Conservation (phyloP, 176 grass and related monocot species). For the Olyra latifolia region DNA sequence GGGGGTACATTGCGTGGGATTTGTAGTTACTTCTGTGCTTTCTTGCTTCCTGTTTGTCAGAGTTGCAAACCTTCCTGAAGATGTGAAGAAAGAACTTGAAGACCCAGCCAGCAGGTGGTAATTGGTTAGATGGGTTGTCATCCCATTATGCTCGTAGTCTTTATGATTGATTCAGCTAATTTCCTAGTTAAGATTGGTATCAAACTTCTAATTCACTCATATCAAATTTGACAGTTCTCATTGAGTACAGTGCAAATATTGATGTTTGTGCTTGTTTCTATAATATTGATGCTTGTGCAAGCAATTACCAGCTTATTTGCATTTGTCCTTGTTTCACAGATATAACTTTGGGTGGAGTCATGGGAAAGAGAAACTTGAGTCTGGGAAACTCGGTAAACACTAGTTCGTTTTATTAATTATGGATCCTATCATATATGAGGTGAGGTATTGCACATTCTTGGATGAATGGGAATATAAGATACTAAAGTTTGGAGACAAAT, state of each 20-base stretch:
- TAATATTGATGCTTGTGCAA: not conserved
- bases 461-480: not conserved
- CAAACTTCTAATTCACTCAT: not conserved
- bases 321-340: slow-evolving; percentile 25
- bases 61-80: slow-evolving; percentile 67
- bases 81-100: slow-evolving; percentile 61
- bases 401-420: not conserved
- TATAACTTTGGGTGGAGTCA: slow-evolving; percentile 98
- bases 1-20: not conserved
- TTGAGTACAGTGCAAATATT: not conserved
- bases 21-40: not conserved
- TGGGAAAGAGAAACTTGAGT: slow-evolving; percentile 89
- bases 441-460: not conserved
- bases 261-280: not conserved
- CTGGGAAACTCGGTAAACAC: slow-evolving; percentile 74
- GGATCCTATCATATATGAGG: not conserved
- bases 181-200: not conserved
- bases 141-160: not conserved
- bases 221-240: not conserved
- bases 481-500: not conserved
- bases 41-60: slow-evolving; percentile 29
- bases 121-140: not conserved
- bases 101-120: slow-evolving; percentile 85
- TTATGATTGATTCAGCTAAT: not conserved
- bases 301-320: not conserved